These are phyloP conservation scores for Rhododendron griersonianum DNA, from an alignment of 148 eudicot genomes.

Conservation along the genomic window DNA sequence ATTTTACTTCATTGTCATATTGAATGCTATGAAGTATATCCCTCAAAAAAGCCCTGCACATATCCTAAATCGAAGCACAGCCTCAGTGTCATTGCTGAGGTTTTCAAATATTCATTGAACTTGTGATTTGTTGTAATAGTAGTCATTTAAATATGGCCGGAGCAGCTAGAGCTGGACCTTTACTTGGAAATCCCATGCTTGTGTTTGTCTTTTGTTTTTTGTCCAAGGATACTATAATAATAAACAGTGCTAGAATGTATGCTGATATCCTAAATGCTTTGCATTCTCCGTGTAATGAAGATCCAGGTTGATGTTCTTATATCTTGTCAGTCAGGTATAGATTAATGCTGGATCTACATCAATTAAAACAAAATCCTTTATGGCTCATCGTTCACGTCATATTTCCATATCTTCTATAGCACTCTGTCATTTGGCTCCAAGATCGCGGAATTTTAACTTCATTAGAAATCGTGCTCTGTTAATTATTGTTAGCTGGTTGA, in stretches of 20 bases:
- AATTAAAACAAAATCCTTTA: background rate
- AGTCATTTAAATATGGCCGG: background rate
- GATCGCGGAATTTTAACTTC: background rate
- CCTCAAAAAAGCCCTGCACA: background rate
- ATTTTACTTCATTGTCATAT: background rate
- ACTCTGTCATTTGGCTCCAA: background rate
- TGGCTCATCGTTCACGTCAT: background rate
- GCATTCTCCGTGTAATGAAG: background rate
- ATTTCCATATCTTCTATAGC: background rate
- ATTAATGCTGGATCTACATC: background rate
- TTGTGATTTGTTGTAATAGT: background rate
- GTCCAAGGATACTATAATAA: background rate
- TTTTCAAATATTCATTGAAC: background rate
- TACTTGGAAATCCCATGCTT: slow-evolving; percentile 1
- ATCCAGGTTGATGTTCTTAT: background rate
- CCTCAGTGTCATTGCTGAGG: background rate
- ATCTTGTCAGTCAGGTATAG: background rate
- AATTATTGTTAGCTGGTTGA: background rate
- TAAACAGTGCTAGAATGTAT: background rate
- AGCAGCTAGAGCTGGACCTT: background rate
- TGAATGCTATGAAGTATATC: background rate
- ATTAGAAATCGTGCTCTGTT: background rate
- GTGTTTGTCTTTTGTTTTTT: background rate
- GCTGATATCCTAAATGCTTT: background rate
- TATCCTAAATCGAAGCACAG: background rate